Conservation (phyloP, 106 monocot genomes). For the Ottelia alismoides region DNA sequence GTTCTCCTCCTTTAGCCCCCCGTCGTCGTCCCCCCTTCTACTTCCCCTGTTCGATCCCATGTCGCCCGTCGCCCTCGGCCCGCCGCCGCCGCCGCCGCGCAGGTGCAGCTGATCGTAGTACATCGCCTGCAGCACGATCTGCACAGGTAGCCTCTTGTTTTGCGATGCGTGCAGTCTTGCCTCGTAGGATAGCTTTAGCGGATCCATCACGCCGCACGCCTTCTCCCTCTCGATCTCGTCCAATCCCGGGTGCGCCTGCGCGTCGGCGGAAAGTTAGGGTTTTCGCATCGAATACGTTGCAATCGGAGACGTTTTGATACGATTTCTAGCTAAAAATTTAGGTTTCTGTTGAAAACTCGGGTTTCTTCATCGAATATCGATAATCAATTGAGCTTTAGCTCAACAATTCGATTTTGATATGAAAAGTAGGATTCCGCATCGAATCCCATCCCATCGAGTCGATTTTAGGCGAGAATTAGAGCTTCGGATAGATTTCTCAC, state of each 20-base stretch:
- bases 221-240: constrained; percentile 89
- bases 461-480: no score
- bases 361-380: no score
- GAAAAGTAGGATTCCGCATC: no score
- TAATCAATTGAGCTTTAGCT: no score
- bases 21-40: constrained; percentile 17
- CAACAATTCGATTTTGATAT: no score
- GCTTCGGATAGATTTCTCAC: no score
- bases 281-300: no score
- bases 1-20: constrained; percentile 44
- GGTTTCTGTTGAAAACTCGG: no score
- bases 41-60: constrained; percentile 3
- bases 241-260: constrained; percentile 56
- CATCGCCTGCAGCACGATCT: constrained; percentile 63
- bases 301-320: no score
- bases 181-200: constrained; percentile 74
- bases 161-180: constrained; percentile 80
- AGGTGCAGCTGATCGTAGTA: constrained; percentile 89
- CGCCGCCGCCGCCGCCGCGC: constrained; percentile 22
- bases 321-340: no score
- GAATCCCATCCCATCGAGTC: no score
- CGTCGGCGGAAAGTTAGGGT: no score
- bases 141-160: constrained; percentile 90
- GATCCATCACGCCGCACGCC: constrained; percentile 86
- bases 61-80: neutral